phyloP scores from a whole-genome alignment of 2,329 filamentous ascomycete species.

The Alternaria solani region DNA sequence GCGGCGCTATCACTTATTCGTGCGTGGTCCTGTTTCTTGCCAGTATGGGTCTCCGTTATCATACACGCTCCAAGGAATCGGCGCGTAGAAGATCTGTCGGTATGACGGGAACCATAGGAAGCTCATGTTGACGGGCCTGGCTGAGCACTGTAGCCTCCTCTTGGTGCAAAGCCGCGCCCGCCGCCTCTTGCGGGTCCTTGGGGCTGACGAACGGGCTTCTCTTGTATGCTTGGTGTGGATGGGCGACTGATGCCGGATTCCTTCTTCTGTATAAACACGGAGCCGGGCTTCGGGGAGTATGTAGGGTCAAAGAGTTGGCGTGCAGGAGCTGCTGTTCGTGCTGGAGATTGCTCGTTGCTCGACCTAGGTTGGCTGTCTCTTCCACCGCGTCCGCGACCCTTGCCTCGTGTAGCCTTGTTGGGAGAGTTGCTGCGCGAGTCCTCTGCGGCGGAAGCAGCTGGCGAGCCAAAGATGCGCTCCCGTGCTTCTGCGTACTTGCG shows the following conservation, averaged over 20 bases:
- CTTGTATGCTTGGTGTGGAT: conserved; percentile 66
- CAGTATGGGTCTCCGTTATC: background rate
- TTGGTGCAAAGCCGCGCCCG: conserved; percentile 76
- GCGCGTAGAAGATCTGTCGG: background rate
- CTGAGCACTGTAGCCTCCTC: conserved; percentile 56
- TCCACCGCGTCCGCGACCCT: conserved; percentile 47
- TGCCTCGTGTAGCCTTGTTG: conserved; percentile 45
- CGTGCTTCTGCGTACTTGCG: conserved; percentile 87
- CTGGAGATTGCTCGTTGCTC: conserved; percentile 49
- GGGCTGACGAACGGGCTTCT: conserved; percentile 76
- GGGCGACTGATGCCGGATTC: conserved; percentile 57
- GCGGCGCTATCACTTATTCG: background rate
- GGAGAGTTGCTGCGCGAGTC: conserved; percentile 48
- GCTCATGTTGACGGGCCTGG: conserved; percentile 30
- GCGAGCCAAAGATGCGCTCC: conserved; percentile 82
- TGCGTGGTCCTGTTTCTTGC: background rate
- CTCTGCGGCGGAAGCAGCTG: conserved; percentile 46
- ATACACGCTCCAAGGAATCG: background rate
- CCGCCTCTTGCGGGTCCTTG: conserved; percentile 78
- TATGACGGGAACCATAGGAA: background rate
- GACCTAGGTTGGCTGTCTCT: conserved; percentile 50
- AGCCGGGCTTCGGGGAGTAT: conserved; percentile 70
- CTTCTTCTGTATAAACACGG: conserved; percentile 56
- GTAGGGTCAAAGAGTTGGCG: conserved; percentile 81
- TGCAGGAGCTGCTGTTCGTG: conserved; percentile 40